Conservation (phyloP, 106 monocot species). For the Vanilla planifolia region DNA sequence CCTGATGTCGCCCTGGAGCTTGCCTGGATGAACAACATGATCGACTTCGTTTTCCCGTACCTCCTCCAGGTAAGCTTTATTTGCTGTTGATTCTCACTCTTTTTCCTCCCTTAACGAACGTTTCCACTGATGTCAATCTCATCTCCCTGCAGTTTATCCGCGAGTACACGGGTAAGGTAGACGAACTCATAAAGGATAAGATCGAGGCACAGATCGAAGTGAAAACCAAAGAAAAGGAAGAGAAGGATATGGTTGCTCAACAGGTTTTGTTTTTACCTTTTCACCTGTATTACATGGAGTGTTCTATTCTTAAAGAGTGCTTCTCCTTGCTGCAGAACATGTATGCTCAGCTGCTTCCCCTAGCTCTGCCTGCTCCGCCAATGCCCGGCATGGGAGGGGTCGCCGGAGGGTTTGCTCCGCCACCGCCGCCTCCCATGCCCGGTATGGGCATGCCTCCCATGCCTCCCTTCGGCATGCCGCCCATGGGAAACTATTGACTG, state of each 20-base stretch:
- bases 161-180: constrained; percentile 90
- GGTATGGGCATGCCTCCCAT: constrained; percentile 85
- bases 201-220: constrained; percentile 79
- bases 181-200: constrained; percentile 86
- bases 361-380: constrained; percentile 88
- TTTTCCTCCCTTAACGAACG: not conserved
- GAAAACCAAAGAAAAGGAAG: constrained; percentile 82
- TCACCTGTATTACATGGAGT: not conserved
- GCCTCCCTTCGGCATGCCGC: constrained; percentile 69
- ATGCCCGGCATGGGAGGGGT: constrained; percentile 70
- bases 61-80: constrained; percentile 58
- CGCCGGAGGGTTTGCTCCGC: constrained; percentile 32
- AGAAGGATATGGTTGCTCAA: constrained; percentile 95
- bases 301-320: not conserved
- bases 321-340: constrained; percentile 61
- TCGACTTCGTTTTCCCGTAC: constrained; percentile 94
- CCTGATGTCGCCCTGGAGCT: constrained; percentile 92
- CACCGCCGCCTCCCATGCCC: constrained; percentile 54
- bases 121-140: not conserved
- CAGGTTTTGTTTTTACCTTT: constrained; percentile 39
- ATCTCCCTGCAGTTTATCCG: constrained; percentile 66
- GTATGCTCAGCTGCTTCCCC: constrained; percentile 95
- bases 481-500: constrained; percentile 58
- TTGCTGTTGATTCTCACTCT: not conserved
- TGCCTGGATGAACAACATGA: constrained; percentile 97